Evolutionary conservation across 805 yeast genomes (phyloP).

Genomic region (Hanseniaspora valbyensis): DNA sequence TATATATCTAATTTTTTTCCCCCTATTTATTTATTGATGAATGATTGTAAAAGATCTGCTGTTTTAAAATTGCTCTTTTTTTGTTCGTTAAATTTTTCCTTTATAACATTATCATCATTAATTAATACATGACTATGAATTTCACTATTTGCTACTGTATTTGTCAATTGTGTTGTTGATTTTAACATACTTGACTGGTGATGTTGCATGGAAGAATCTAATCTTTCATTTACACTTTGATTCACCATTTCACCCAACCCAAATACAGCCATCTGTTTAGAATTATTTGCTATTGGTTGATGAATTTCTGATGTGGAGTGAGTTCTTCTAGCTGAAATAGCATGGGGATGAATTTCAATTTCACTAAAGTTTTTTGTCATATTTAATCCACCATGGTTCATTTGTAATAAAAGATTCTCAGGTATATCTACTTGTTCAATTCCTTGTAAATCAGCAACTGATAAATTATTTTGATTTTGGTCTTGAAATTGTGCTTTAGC

Average conservation of each 20-base stretch:
- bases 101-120: background rate
- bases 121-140: background rate
- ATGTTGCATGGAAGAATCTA: background rate
- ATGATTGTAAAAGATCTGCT: slow-evolving; percentile 9
- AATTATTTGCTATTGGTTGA: background rate
- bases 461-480: background rate
- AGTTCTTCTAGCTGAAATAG: background rate
- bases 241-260: background rate
- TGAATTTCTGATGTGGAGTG: background rate
- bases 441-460: slow-evolving; percentile 14
- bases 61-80: background rate
- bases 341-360: background rate
- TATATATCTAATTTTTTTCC: background rate
- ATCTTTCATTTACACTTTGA: background rate
- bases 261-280: background rate
- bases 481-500: background rate
- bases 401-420: slow-evolving; percentile 10
- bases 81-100: background rate
- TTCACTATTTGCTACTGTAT: slow-evolving; percentile 8
- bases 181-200: background rate
- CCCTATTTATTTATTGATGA: background rate
- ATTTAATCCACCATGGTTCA: background rate
- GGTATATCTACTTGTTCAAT: slow-evolving; percentile 15
- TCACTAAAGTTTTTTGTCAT: slow-evolving; percentile 7
- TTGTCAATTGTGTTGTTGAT: slow-evolving; percentile 10